Percentiles rank a stretch among this genome's conserved stretches.
These are phyloP conservation scores for Flaveria bidentis DNA, from an alignment of 129 eudicot species.

Conservation along the genomic window DNA sequence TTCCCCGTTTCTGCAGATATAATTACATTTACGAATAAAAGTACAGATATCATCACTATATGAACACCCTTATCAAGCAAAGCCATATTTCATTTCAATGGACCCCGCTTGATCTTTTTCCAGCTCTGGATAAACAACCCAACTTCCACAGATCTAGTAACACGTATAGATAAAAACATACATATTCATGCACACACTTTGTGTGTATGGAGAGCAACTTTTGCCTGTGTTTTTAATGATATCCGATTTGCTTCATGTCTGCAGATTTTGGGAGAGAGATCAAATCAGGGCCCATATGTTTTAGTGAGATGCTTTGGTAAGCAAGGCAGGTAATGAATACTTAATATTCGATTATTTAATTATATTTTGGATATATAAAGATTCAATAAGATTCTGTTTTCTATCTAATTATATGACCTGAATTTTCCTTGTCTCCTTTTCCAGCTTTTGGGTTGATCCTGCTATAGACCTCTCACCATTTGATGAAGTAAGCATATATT, in stretches of 20 bases:
- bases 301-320: slow-evolving; percentile 42
- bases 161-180: slow-evolving; percentile 3
- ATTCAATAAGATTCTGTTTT: neutral
- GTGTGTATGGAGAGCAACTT: slow-evolving; percentile 13
- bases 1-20: neutral
- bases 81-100: neutral
- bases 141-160: neutral
- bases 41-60: neutral
- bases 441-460: slow-evolving; percentile 46
- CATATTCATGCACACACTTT: neutral
- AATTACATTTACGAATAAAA: neutral
- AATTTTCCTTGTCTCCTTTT: slow-evolving; percentile 1
- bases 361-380: neutral
- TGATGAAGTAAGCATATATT: slow-evolving; percentile 38
- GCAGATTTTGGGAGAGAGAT: slow-evolving; percentile 33
- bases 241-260: neutral
- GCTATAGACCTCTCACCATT: slow-evolving; percentile 40
- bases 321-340: slow-evolving; percentile 38
- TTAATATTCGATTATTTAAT: neutral
- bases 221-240: neutral
- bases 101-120: neutral
- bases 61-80: slow-evolving; percentile 1
- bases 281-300: slow-evolving; percentile 14
- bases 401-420: neutral
- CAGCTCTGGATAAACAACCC: neutral